phyloP scores from a whole-genome alignment of 495 filamentous ascomycete genomes.

The Trichoderma asperelloides region DNA sequence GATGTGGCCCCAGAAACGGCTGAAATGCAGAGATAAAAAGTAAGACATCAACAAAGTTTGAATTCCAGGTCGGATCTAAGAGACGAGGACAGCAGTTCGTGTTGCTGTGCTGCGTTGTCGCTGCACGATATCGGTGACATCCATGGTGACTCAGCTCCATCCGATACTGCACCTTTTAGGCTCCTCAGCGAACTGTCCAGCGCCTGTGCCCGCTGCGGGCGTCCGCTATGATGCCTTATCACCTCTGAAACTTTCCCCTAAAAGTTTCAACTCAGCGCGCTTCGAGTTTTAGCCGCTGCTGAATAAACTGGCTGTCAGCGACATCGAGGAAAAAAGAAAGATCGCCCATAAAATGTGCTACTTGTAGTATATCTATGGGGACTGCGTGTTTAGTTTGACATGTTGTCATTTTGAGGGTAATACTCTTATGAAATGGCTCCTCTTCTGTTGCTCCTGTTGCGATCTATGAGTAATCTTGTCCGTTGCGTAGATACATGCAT shows the following conservation, averaged over 20 bases:
- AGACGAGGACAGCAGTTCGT: not conserved
- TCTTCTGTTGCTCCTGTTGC: no score
- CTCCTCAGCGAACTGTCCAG: not conserved
- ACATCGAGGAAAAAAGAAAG: no score
- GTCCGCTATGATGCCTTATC: not conserved
- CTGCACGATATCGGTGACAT: not conserved
- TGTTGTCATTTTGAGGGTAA: no score
- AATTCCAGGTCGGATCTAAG: not conserved
- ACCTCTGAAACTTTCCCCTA: not conserved
- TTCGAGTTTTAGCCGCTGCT: no score
- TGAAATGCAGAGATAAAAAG: not conserved
- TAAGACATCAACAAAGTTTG: not conserved
- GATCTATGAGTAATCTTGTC: no score
- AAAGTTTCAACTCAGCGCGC: not conserved
- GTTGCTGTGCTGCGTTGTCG: not conserved
- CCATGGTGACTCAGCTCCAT: not conserved
- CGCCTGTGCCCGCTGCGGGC: not conserved
- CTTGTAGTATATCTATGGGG: no score
- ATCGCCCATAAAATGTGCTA: no score
- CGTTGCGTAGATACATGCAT: no score
- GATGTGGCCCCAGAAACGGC: not conserved
- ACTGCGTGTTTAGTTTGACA: no score
- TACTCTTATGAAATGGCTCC: no score
- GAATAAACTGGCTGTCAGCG: no score
- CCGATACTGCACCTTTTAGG: not conserved